Conservation (phyloP, 805 yeast species). For the Middelhovenomyces tepae region DNA sequence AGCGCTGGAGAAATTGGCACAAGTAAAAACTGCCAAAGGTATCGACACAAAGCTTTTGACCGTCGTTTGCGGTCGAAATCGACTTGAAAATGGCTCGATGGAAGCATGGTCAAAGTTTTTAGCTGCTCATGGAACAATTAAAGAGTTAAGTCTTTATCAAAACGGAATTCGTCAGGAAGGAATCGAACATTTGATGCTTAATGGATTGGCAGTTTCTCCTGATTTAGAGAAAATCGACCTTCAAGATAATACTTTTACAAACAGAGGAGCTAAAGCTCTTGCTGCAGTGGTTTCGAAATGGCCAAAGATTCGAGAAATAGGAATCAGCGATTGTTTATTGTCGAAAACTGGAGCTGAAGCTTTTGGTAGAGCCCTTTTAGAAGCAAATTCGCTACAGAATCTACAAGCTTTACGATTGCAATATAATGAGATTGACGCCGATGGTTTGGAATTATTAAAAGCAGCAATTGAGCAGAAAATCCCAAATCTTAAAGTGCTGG, state of each 20-base stretch:
- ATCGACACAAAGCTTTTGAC: constrained; percentile 55
- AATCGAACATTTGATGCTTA: constrained; percentile 57
- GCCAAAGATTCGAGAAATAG: constrained; percentile 64
- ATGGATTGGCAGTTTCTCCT: constrained; percentile 60
- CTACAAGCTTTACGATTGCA: constrained; percentile 65
- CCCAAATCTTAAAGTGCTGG: constrained; percentile 55
- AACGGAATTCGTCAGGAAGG: constrained; percentile 97
- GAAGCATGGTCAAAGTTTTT: constrained; percentile 77
- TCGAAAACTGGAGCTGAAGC: constrained; percentile 70
- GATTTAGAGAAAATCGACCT: constrained; percentile 65
- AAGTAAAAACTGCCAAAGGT: constrained; percentile 44
- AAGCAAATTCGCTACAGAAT: constrained; percentile 25
- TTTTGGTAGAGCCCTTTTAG: constrained; percentile 30
- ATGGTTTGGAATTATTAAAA: constrained; percentile 51
- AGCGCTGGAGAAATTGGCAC: constrained; percentile 64
- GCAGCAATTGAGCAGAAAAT: constrained; percentile 46
- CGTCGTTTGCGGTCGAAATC: constrained; percentile 93
- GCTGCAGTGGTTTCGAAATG: constrained; percentile 55
- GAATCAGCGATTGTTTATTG: constrained; percentile 81
- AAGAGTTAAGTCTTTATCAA: constrained; percentile 76
- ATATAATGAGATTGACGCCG: constrained; percentile 74
- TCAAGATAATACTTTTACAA: constrained; percentile 92
- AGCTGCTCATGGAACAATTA: constrained; percentile 65
- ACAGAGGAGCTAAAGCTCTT: constrained; percentile 52
- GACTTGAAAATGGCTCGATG: constrained; percentile 92